phyloP scores from a whole-genome alignment of 1,284 basidiomycete species.

The Fistulinella cinereoalba region DNA sequence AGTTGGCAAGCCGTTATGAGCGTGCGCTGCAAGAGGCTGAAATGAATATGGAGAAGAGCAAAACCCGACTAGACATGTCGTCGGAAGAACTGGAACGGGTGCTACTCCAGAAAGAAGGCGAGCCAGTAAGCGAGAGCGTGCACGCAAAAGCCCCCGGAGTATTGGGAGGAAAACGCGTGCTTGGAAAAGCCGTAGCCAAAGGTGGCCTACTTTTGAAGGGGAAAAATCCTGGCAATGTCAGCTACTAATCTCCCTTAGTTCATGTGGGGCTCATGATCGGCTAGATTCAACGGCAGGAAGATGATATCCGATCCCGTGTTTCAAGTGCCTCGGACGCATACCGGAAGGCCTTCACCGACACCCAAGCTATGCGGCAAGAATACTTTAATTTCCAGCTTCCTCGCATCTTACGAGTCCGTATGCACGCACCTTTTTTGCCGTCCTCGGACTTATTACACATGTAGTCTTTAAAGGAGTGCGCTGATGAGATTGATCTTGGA shows the following conservation, averaged over 20 bases:
- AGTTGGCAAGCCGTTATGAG: conserved; percentile 85
- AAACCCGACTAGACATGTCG: conserved; percentile 80
- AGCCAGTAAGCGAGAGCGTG: conserved; percentile 79
- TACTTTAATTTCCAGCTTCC: conserved; percentile 98
- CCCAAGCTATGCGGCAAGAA: conserved; percentile 89
- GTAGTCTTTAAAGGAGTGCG: conserved; percentile 91
- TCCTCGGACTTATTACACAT: conserved; percentile 13
- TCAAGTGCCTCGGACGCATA: conserved; percentile 86
- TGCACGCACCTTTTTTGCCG: conserved; percentile 1
- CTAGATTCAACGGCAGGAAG: conserved; percentile 90
- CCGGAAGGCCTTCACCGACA: conserved; percentile 87
- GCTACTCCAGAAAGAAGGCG: conserved; percentile 93
- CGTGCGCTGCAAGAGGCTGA: conserved; percentile 90
- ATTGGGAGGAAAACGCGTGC: conserved; percentile 68
- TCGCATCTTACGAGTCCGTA: conserved; percentile 82
- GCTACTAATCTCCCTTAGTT: conserved; percentile 24
- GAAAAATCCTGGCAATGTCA: conserved; percentile 87
- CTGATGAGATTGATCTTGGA: conserved; percentile 95
- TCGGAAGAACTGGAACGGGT: conserved; percentile 95
- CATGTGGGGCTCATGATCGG: conserved; percentile 10
- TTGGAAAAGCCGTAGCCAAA: conserved; percentile 88
- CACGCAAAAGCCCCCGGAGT: conserved; percentile 54
- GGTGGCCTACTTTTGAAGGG: conserved; percentile 89
- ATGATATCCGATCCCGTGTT: conserved; percentile 86
- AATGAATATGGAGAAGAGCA: conserved; percentile 83